Conservation (phyloP, 108 stramenopile genomes). For the Pseudonitzschia delicatissima region DNA sequence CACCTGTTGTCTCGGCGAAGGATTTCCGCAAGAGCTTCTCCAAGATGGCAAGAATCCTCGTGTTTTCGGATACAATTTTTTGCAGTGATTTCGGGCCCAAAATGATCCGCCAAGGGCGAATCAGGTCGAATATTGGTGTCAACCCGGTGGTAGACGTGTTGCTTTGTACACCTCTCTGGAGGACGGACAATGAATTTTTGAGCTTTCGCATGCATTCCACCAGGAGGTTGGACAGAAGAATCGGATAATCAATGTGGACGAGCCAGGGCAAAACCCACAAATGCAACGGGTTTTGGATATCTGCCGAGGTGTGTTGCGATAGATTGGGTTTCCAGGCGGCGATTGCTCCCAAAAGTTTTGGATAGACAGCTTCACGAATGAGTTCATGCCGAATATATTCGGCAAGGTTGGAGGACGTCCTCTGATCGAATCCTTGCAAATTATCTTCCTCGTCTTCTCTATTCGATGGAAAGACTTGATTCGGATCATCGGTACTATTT, state of each 20-base stretch:
- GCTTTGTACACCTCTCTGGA: conserved; percentile 36
- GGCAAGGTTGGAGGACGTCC: background rate
- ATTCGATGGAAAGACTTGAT: conserved; percentile 24
- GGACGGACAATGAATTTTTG: conserved; percentile 43
- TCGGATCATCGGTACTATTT: background rate
- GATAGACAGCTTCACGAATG: conserved; percentile 36
- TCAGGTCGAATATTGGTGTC: conserved; percentile 20
- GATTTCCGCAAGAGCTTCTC: conserved; percentile 39
- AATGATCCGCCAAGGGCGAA: conserved; percentile 62
- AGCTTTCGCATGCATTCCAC: conserved; percentile 63
- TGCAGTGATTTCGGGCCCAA: conserved; percentile 42
- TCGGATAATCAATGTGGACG: conserved; percentile 56
- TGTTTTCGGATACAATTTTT: conserved; percentile 40
- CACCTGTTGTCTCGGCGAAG: background rate
- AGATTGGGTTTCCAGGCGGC: conserved; percentile 55
- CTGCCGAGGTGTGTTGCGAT: conserved; percentile 13
- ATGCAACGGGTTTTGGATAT: conserved; percentile 48
- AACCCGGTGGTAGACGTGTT: conserved; percentile 41
- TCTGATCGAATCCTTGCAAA: background rate
- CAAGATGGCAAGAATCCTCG: conserved; percentile 50
- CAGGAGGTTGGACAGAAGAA: conserved; percentile 46
- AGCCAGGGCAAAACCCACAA: conserved; percentile 83
- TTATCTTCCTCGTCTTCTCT: conserved; percentile 3
- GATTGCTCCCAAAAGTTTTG: conserved; percentile 49
- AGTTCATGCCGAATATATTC: conserved; percentile 26